Evolutionary conservation across 176 grass and related monocot species (phyloP), one percentile per base, ranked within the genome.

Genomic region (Echinochloa phyllopogon): DNA sequence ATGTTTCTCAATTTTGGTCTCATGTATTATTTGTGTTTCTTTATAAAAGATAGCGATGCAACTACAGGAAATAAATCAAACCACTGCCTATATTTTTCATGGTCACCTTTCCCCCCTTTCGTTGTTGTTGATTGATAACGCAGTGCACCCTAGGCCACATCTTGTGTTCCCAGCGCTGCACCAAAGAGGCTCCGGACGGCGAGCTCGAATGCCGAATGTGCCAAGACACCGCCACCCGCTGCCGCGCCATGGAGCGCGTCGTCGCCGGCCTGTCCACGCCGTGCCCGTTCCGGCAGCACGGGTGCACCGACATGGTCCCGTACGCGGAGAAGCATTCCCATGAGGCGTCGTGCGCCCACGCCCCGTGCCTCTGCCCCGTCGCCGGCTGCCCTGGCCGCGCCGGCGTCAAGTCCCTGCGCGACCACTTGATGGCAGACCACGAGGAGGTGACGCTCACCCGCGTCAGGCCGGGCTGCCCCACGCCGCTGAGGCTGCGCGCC

Each of bases 231-330:
- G 51, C 73, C 18, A 75, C 73, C 18, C 73, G 73, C 17, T 75
- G 73, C 36, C 50, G 10, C 73, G 73, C 33, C 73, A 75, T 75
- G 73, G 73, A 75, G 36, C 73, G 37, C 73, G 2, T 75, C 73
- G 18, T 75, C 4, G 50, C 6, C 73, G 73, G 36, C 51, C 29
- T 75, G 0, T 21, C 18, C 18, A 29, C 55, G 36, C 10, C 73
- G 2, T 75, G 73, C 73, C 17, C 18, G 73, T 75, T 75, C 73
- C 50, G 10, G 51, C 16, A n/a, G 10, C 33, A 23, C 29, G 73
- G 73, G 36, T 75, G 73, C 73, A 4, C 50, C 17, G 10, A 56
- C 29, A 57, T 23, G 73, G 0, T 75, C 51, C 51, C 49, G 8
- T 57, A 56, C 51, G 17, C 51, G 36, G 52, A 55, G 18, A 21